Evolutionary conservation across 2,329 filamentous ascomycete genomes (phyloP), one percentile per base, ranked within the genome.

Genomic region (Aureobasidium sp.): DNA sequence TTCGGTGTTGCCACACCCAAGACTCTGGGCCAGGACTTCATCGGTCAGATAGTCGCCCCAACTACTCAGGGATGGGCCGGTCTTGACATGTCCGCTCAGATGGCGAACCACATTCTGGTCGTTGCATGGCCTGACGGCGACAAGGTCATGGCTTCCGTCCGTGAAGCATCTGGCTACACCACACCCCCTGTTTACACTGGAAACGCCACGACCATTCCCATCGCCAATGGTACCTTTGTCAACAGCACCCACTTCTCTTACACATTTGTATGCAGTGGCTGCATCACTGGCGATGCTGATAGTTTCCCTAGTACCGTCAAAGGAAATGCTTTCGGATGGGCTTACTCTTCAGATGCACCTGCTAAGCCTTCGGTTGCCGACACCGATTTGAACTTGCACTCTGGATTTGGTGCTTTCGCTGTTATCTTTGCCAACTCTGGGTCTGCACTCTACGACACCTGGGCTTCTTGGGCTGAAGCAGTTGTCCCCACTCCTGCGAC

Each of bases 211-310:
- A 67, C 78, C 17, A 68, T 68, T 2, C 76, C 79, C 15, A 83
- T 83, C 64, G 71, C 78, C 27, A 79, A 80, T 25, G 80, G 80
- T 29, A 82, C 80, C 1, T 81, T 78, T 27, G 70, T 81, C 63
- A 83, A 83, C 73, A 72, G 71, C 64, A 83, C 81, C 1, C 79
- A 82, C 65, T 78, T 77, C 68, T 78, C 78, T 2, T 81, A 80
- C 65, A 84, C 81, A 0, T 84, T 83, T 70, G 75, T 83, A 41
- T 84, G 81, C 67, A 67, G 64, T 12, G 70, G 68, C 17, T 74
- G 72, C 59, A 71, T 75, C 25, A 68, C 62, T 44, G 58, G 56
- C 29, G 55, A 60, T 17, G 25, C 39, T 22, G 39, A 47, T n/a
- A 64, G 61, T 56, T 64, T 62, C 47, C 36, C 57, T 17, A 51